phyloP scores from a whole-genome alignment of 495 filamentous ascomycete genomes.

The Trichoderma reesei region DNA sequence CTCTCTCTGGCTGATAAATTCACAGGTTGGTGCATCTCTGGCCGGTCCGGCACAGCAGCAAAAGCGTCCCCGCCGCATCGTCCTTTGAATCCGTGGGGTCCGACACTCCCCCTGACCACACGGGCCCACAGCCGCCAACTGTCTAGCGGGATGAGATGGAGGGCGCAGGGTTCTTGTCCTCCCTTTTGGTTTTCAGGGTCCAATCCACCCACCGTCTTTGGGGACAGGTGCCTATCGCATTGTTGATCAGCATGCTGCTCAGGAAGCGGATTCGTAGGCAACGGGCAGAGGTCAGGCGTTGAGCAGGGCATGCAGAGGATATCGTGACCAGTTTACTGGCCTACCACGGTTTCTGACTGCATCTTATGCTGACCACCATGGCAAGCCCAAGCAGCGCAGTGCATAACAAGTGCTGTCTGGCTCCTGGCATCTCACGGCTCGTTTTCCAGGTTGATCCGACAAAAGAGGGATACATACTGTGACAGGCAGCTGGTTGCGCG shows the following conservation, averaged over 20 bases:
- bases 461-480: not conserved
- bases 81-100: slow-evolving; percentile 1
- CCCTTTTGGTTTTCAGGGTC: not conserved
- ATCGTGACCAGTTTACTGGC: not conserved
- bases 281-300: not conserved
- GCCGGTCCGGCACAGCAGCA: not conserved
- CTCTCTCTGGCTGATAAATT: slow-evolving; percentile 2
- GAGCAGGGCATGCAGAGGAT: not conserved
- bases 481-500: not conserved
- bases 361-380: not conserved
- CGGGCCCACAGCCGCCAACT: not conserved
- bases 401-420: not conserved
- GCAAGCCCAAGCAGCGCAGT: not conserved
- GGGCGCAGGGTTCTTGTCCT: not conserved
- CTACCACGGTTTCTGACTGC: not conserved
- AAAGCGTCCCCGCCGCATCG: not conserved
- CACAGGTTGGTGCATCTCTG: not conserved
- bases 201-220: not conserved
- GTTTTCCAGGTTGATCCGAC: not conserved
- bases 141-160: slow-evolving; percentile 3
- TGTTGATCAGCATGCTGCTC: not conserved
- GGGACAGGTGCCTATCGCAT: no score
- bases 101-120: slow-evolving; percentile 1
- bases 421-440: not conserved
- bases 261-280: not conserved